Base-by-base conservation (phyloP, 179 eudicot genomes). In the Spinacia oleracea region DNA sequence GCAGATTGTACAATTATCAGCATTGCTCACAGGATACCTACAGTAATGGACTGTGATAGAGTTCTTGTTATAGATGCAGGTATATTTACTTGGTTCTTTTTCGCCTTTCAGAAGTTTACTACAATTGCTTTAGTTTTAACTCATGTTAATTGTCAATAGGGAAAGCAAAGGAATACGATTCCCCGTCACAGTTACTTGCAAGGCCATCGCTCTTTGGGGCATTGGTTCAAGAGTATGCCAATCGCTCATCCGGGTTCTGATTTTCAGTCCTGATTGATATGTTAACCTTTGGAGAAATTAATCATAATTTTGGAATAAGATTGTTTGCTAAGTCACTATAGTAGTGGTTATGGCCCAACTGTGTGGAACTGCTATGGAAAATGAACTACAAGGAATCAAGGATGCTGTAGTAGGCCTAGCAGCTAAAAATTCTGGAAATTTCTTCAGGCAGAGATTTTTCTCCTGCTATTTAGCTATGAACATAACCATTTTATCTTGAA, bases 11-110 rank as follows among this genome's bases (percentile, higher is more conserved):
- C 99, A 29, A 96, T 96, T 76, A 93, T 92, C 84, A 96, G 98
- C 90, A 93, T 96, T 79, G 98, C 99, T 67, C 99, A 96, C 76
- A 91, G 99, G 73, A 96, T 96, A 76, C 99, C 99, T 0, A 96
- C 99, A 0, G 99, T 93, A 48, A 96, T 96, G 99, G 99, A 96
- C 83, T 96, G 99, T 75, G 99, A 96, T 38, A 80, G 90, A 32
- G 99, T 96, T 78, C 86, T 96, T 38, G 98, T 96, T 64, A 82
- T 96, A 45, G 98, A 96, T 88, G 92, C 99, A 84, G 98, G 98
- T 93, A 65, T 16, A 53, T 38, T 58, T 45, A 31, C 21, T 56
- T 34, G 9, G 48, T 69, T 53, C 45, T 21, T 48, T 48, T 48
- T 15, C 27, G 64, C 31, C 74, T 43, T 31, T 14, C 9, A 64